A percentile compares a stretch with the other conserved stretches of the same genome.
These are phyloP conservation scores for Gossypium trilobum DNA, from an alignment of 441 rosid species.

Conservation along the genomic window DNA sequence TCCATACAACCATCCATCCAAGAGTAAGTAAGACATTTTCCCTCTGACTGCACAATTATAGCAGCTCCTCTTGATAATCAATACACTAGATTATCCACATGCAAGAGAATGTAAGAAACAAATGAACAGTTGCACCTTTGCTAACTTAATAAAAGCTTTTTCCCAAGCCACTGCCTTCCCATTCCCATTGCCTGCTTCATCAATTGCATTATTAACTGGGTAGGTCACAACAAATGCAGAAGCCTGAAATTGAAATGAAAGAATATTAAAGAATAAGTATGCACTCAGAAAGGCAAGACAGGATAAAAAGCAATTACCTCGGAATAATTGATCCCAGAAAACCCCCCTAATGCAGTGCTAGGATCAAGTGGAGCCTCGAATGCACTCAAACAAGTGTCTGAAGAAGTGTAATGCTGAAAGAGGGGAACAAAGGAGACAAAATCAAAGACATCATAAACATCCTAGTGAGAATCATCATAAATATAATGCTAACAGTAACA, in stretches of 20 bases:
- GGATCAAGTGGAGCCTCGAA: slow-evolving; percentile 74
- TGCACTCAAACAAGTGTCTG: slow-evolving; percentile 61
- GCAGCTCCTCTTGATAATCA: background rate
- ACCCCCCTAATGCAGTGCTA: slow-evolving; percentile 64
- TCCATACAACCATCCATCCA: background rate
- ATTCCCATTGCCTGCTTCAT: slow-evolving; percentile 40
- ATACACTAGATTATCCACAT: slow-evolving; percentile 4
- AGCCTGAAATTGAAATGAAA: slow-evolving; percentile 49
- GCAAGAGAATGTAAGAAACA: background rate
- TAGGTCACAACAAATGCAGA: slow-evolving; percentile 61
- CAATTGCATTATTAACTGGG: slow-evolving; percentile 62
- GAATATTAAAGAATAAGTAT: slow-evolving; percentile 16
- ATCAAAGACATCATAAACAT: slow-evolving; percentile 8
- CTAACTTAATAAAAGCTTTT: slow-evolving; percentile 53
- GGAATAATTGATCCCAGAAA: slow-evolving; percentile 51
- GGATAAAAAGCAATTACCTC: slow-evolving; percentile 41
- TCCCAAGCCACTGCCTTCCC: slow-evolving; percentile 73
- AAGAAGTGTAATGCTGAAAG: slow-evolving; percentile 59
- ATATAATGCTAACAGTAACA: background rate
- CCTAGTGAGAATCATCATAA: background rate
- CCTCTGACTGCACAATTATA: background rate
- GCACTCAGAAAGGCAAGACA: slow-evolving; percentile 19
- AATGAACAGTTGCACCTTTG: slow-evolving; percentile 37
- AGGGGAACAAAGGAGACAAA: slow-evolving; percentile 17
- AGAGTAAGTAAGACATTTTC: slow-evolving; percentile 2